A percentile compares a stretch with the other conserved stretches of the same genome.
Conservation (phyloP, 1,139 yeast species). For the Waltiozyma sp. region DNA sequence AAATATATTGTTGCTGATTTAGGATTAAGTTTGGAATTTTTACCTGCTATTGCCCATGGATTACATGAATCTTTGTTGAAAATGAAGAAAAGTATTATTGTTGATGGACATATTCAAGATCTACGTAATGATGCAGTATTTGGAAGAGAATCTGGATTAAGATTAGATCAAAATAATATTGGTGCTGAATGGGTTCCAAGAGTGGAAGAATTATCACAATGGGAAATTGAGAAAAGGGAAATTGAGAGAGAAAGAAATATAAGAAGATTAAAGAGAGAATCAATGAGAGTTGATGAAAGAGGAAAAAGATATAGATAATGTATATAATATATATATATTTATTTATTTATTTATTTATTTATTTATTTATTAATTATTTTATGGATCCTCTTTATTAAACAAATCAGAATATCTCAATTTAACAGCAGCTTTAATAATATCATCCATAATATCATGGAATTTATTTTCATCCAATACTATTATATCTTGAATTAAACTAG, state of each 20-base stretch:
- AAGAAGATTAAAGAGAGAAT: conserved; percentile 86
- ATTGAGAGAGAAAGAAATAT: conserved; percentile 89
- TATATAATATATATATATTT: too few relatives aligned
- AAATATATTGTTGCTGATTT: conserved; percentile 71
- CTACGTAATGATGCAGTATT: conserved; percentile 48
- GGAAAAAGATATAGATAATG: neutral
- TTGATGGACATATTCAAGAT: conserved; percentile 60
- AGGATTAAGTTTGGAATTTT: conserved; percentile 77
- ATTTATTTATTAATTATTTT: too few relatives aligned
- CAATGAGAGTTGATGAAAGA: conserved; percentile 50
- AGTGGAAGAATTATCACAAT: conserved; percentile 75
- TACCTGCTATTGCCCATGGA: conserved; percentile 83
- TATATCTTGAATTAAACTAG: neutral
- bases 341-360: too few relatives aligned
- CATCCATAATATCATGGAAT: neutral
- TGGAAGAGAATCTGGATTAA: conserved; percentile 51
- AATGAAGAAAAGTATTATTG: conserved; percentile 68
- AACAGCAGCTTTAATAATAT: neutral
- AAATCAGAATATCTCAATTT: neutral
- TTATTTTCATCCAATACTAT: too few relatives aligned
- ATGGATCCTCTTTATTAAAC: neutral
- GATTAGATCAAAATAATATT: conserved; percentile 46
- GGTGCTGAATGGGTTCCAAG: conserved; percentile 87
- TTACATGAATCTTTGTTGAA: conserved; percentile 70
- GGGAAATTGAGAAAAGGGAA: conserved; percentile 91